Base-by-base conservation (phyloP, 441 rosid genomes). In the Gossypium laxum region DNA sequence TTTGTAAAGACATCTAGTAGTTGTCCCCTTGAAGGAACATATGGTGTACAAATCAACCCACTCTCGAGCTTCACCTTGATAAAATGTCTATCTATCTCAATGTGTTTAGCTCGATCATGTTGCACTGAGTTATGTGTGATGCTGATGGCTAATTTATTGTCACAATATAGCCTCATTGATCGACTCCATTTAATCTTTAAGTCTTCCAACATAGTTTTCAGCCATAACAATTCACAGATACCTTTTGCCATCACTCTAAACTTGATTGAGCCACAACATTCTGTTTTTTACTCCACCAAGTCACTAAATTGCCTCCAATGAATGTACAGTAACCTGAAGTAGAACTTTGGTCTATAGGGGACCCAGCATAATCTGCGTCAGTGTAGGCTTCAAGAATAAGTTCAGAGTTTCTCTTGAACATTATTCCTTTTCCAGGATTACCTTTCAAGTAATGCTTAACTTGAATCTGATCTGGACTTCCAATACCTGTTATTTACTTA, bases 61-160 rank as follows among this genome's bases (percentile, higher is more conserved):
- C 54, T 55, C 18, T 65, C 38, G 1, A 32, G 38, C 38, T 32
- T 32, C 7, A 4, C 57, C 2, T 21, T 55, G 1, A 21, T 55
- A 32, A 5, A 32, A 32, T 21, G 4, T 22, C 30, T 0, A 65
- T 30, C 3, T 6, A 32, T 32, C 41, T 65, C 28, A 6, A 54
- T 7, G 21, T 41, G 76, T 41, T 73, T 73, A 0, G 57, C 54
- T 1, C 12, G 0, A 0, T 73, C 56, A 52, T 55, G 65, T 19
- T 64, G 45, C 4, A 54, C 12, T 0, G 14, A 54, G 8, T 73
- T 73, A 30, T 73, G 65, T 12, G 65, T 47, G 17, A 54, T 65
- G 4, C n/a, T 43, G 12, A 43, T 43, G 12, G n/a, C n/a, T 43
- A 11, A 43, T 11, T 43, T 43, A 43, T 64, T 65, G 43, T 73